Evolutionary conservation across 768 basidiomycete species (phyloP), one percentile per base, ranked within the genome.

Genomic region (Mycena rebaudengoi): DNA sequence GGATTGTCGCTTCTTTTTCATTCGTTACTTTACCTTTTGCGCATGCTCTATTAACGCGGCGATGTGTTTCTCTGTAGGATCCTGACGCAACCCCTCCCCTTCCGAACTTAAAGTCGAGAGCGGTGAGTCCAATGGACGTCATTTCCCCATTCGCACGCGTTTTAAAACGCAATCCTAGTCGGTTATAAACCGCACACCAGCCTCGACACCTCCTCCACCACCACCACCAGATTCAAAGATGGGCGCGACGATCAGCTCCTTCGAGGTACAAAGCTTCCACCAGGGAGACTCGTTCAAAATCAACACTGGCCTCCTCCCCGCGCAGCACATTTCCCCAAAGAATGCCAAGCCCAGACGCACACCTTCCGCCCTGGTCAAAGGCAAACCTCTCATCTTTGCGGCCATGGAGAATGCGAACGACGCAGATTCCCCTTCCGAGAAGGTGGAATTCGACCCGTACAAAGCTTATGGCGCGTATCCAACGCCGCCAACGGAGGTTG

Each of bases 371-470:
- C 67, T 70, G 28, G 67, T 63, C 64, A 79, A 78, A 58, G 85
- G 83, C 20, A 86, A 85, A 21, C 88, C 90, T 1, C 79, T 87
- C 23, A 91, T 91, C 30, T 91, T 91, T 58, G 73, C 87, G 7
- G 86, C 88, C 4, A 86, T 85, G 82, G 77, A 80, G 13, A 53
- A 74, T n/a, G 59, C 48, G 25, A 56, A 64, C n/a, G 23, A 29
- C 26, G n/a, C n/a, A n/a, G n/a, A n/a, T n/a, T 37, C 55, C 10
- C 43, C 62, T 70, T 45, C 66, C 7, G 72, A 71, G 28, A 70
- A 75, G 51, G 61, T 52, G 11, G 51, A 65, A 6, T 40, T 48
- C 29, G 49, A 62, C 33, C 58, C 64, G 51, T 59, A 63, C 23
- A 57, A 55, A 37, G 63, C 50, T 23, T 33, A 62, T n/a, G 26